These are phyloP conservation scores for Aspergillus novofumigatus DNA, from an alignment of 2,329 filamentous ascomycete species.

Conservation along the genomic window DNA sequence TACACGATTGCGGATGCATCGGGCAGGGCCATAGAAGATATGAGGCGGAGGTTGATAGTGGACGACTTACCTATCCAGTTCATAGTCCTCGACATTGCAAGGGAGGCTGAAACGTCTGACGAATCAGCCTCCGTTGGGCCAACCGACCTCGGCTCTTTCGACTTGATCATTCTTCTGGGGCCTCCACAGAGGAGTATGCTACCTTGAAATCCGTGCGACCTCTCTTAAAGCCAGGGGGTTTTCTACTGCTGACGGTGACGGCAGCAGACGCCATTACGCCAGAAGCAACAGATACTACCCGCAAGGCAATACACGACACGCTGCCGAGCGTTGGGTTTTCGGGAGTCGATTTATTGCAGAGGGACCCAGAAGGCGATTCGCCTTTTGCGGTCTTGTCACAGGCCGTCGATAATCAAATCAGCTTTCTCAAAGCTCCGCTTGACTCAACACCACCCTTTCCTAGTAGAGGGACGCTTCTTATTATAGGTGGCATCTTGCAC, in stretches of 20 bases:
- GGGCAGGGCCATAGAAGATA: not conserved
- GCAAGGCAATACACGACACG: constrained; percentile 1
- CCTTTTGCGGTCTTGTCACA: constrained; percentile 6
- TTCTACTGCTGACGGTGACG: constrained; percentile 1
- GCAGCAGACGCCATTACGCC: not conserved
- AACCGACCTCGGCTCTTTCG: not conserved
- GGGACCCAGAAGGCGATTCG: constrained; percentile 1
- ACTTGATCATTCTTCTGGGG: constrained; percentile 2
- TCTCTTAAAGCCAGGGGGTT: constrained; percentile 1
- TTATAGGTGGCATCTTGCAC: not conserved
- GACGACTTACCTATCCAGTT: not conserved
- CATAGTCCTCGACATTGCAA: not conserved
- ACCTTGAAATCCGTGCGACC: not conserved
- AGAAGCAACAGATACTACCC: not conserved
- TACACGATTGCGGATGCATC: constrained; percentile 1
- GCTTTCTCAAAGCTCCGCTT: not conserved
- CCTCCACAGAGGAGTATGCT: not conserved
- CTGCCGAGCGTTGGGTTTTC: constrained; percentile 6
- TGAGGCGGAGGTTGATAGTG: not conserved
- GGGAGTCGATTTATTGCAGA: constrained; percentile 5
- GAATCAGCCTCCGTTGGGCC: too few relatives aligned
- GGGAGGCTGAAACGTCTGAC: not conserved
- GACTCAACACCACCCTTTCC: not conserved
- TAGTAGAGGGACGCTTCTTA: not conserved
- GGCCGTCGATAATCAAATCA: constrained; percentile 2